Percentiles rank a stretch among this genome's conserved stretches.
phyloP scores from a whole-genome alignment of 2,329 filamentous ascomycete genomes.

The Fusarium chaquense region DNA sequence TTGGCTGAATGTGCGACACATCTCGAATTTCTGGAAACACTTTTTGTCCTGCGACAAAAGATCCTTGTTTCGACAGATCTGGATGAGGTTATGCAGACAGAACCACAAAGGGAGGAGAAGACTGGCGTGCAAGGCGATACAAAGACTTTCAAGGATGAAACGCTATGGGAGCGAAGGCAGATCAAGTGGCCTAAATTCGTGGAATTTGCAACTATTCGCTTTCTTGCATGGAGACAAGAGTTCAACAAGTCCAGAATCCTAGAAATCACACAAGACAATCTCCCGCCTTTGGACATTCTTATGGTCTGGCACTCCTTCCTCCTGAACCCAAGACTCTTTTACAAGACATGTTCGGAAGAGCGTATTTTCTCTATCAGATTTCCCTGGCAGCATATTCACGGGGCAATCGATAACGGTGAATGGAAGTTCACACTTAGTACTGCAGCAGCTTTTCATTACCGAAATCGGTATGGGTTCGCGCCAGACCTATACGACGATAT shows the following conservation, averaged over 20 bases:
- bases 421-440: constrained; percentile 28
- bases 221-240: constrained; percentile 42
- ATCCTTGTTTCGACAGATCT: constrained; percentile 40
- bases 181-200: constrained; percentile 46
- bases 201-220: constrained; percentile 46
- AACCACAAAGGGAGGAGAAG: constrained; percentile 29
- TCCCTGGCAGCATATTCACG: constrained; percentile 39
- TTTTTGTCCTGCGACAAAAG: constrained; percentile 63
- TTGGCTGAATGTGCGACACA: constrained; percentile 54
- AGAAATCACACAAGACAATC: constrained; percentile 3
- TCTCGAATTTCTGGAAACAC: constrained; percentile 69
- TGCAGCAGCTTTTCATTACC: not conserved
- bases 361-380: constrained; percentile 33
- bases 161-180: constrained; percentile 35
- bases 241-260: not conserved
- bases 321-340: constrained; percentile 49
- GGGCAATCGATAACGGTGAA: constrained; percentile 22
- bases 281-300: constrained; percentile 50
- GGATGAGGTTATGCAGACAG: constrained; percentile 35
- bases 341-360: constrained; percentile 20
- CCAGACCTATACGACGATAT: constrained; percentile 6
- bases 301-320: constrained; percentile 56
- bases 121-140: constrained; percentile 30
- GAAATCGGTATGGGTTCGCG: not conserved
- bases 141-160: constrained; percentile 40